Base-by-base conservation (phyloP, 306 rosid genomes). In the Quercus bicolor region DNA sequence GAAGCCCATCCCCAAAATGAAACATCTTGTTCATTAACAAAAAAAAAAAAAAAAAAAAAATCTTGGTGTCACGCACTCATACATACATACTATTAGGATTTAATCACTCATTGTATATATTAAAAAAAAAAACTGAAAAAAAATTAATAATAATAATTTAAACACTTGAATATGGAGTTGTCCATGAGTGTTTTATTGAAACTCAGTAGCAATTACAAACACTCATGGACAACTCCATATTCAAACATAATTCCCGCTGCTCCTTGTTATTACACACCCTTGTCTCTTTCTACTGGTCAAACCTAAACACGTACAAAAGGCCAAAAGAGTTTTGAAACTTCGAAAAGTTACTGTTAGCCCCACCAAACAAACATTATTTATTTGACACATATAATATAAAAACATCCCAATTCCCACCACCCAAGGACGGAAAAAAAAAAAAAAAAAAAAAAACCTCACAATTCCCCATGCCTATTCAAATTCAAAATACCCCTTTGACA, bases 181-280 rank as follows among this genome's bases (percentile, higher is more conserved):
- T 24, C 26, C 26, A 24, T 24, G 2, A 24, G 2, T 24, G 26
- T 24, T 24, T 24, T 24, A 24, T 24, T 24, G 26, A 24, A 24
- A 24, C 26, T 24, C 26, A 24, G 26, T 24, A 24, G 26, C 26
- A 24, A 24, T 24, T 24, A 24, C 26, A 24, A 24, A 24, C 45
- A 40, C 45, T 40, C 11, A 0, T 8, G 45, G 45, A 48, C 28
- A 2, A 56, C 64, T 4, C 31, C 65, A 20, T 34, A 57, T 73
- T 80, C 72, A 75, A 80, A 80, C 40, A 64, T 18, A 19, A 57
- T 52, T 76, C 65, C 81, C 81, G 85, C 85, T 21, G 81, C 81
- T 21, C 68, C 16, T 59, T 1, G 28, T 24, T 55, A 28, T 45
- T 2, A 0, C 45, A 37, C 24, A 12, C 21, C 6, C 28, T 33